Conservation (phyloP, 2,329 filamentous ascomycete species). For the Tolypocladium tundrense region DNA sequence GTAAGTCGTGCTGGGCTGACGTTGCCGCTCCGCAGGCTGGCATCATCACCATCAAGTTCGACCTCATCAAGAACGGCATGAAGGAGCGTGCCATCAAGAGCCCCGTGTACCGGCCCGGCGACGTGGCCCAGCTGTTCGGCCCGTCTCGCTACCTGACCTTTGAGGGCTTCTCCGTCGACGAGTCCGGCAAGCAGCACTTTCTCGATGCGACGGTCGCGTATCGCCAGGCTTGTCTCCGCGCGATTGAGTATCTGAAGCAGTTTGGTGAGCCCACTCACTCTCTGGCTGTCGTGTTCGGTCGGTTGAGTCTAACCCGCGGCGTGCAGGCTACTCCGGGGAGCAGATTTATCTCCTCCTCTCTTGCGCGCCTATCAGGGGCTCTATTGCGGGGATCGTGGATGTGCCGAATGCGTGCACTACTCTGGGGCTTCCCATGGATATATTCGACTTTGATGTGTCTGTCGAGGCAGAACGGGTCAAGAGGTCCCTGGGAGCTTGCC, state of each 20-base stretch:
- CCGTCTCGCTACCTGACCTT: constrained; percentile 48
- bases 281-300: not conserved
- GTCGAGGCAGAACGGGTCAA: constrained; percentile 12
- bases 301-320: not conserved
- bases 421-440: constrained; percentile 79
- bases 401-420: constrained; percentile 90
- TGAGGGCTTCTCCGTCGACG: constrained; percentile 79
- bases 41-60: constrained; percentile 82
- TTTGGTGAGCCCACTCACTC: constrained; percentile 12
- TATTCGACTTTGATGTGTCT: constrained; percentile 87
- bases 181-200: constrained; percentile 81
- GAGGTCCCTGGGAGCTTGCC: constrained; percentile 11
- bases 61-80: constrained; percentile 74
- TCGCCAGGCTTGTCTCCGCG: constrained; percentile 62
- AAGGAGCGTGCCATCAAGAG: constrained; percentile 65
- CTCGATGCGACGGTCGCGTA: constrained; percentile 82
- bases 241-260: constrained; percentile 25
- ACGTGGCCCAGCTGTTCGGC: constrained; percentile 80
- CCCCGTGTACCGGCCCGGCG: constrained; percentile 77
- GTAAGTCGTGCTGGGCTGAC: not conserved
- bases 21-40: constrained; percentile 40
- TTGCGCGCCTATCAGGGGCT: constrained; percentile 78
- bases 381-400: constrained; percentile 82
- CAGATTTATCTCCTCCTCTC: constrained; percentile 80
- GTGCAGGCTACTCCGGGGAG: constrained; percentile 53